phyloP scores from a whole-genome alignment of 306 rosid genomes.

The Sindora glabra region DNA sequence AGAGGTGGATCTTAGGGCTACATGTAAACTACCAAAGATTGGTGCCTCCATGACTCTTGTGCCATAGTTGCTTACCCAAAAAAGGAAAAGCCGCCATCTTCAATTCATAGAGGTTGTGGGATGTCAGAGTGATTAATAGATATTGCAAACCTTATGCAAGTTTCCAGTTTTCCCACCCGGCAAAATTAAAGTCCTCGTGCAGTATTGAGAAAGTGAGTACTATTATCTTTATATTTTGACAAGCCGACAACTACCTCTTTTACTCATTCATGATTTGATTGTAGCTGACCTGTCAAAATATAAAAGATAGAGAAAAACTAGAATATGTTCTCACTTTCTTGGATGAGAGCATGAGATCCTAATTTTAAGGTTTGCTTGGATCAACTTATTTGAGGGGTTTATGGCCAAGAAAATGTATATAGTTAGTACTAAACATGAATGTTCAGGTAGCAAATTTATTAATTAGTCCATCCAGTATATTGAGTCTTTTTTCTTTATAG shows the following conservation, averaged over 20 bases:
- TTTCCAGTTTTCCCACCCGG: neutral
- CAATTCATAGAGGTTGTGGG: neutral
- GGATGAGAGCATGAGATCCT: neutral
- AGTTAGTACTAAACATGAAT: too few relatives aligned
- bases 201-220: too few relatives aligned
- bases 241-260: too few relatives aligned
- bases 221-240: too few relatives aligned
- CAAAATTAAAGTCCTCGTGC: too few relatives aligned
- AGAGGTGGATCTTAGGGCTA: constrained; percentile 39
- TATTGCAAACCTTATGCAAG: constrained; percentile 9
- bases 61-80: constrained; percentile 20
- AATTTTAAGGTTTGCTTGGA: too few relatives aligned
- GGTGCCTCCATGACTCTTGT: constrained; percentile 52
- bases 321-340: too few relatives aligned
- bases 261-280: too few relatives aligned
- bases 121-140: neutral
- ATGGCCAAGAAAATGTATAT: neutral
- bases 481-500: too few relatives aligned
- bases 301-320: constrained; percentile 3
- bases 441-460: neutral
- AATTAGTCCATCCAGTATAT: too few relatives aligned
- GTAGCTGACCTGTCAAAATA: constrained; percentile 14
- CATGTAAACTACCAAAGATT: constrained; percentile 26
- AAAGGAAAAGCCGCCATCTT: neutral
- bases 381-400: neutral